Evolutionary conservation across 805 yeast genomes (phyloP).

Genomic region (Ogataea methylovora): DNA sequence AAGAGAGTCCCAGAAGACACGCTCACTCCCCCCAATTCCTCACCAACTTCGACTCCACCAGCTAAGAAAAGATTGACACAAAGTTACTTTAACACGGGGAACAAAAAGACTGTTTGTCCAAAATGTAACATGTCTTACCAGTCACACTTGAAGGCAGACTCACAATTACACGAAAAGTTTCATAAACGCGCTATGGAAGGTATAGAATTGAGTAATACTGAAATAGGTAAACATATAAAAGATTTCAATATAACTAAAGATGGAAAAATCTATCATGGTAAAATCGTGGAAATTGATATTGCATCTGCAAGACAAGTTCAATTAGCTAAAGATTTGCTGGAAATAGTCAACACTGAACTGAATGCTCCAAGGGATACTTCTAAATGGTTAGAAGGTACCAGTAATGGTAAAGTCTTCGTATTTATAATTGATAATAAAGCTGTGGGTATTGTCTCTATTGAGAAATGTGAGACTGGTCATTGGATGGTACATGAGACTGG

Average conservation of each 20-base stretch:
- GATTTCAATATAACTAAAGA: slow-evolving; percentile 1
- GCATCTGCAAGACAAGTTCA: slow-evolving; percentile 23
- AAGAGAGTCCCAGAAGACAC: too few species aligned
- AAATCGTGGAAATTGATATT: slow-evolving; percentile 29
- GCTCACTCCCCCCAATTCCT: too few species aligned
- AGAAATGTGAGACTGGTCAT: slow-evolving; percentile 34
- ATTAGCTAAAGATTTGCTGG: slow-evolving; percentile 33
- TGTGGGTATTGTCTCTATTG: slow-evolving; percentile 51
- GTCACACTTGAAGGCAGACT: slow-evolving; percentile 32
- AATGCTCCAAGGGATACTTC: slow-evolving; percentile 40
- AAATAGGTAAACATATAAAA: slow-evolving; percentile 6
- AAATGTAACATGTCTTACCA: slow-evolving; percentile 50
- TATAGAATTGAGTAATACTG: slow-evolving; percentile 4
- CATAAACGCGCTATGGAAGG: slow-evolving; percentile 37
- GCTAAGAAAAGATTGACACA: too few species aligned
- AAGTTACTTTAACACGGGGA: too few species aligned
- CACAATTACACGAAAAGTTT: slow-evolving; percentile 40
- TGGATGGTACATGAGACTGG: slow-evolving; percentile 58
- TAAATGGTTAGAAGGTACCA: slow-evolving; percentile 14
- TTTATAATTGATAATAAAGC: slow-evolving; percentile 38
- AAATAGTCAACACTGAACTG: slow-evolving; percentile 50
- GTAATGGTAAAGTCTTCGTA: slow-evolving; percentile 40
- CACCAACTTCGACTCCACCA: too few species aligned
- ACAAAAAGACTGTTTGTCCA: slow-evolving; percentile 28
- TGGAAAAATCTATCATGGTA: slow-evolving; percentile 3